Evolutionary conservation across 352 stramenopile genomes (phyloP).

Genomic region (Pythium phragmiticola): DNA sequence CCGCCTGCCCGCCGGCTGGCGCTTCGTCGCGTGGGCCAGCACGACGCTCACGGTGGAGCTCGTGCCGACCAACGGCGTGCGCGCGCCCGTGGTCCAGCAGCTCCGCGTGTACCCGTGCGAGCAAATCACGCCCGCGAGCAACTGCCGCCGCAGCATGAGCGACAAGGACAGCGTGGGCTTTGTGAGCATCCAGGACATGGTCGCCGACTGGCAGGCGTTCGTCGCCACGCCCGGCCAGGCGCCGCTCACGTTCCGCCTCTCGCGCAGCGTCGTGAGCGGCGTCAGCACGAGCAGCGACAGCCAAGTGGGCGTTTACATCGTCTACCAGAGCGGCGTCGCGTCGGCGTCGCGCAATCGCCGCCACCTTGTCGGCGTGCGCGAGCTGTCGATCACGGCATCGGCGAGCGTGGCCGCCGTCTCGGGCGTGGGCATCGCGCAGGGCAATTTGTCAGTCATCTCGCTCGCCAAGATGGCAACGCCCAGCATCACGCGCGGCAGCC

Average conservation of each 20-base stretch:
- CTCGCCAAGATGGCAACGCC: constrained; percentile 65
- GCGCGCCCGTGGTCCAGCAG: constrained; percentile 1
- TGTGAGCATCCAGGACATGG: constrained; percentile 59
- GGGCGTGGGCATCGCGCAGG: constrained; percentile 6
- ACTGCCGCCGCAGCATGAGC: constrained; percentile 37
- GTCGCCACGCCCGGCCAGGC: constrained; percentile 45
- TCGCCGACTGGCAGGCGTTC: constrained; percentile 48
- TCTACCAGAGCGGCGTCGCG: constrained; percentile 51
- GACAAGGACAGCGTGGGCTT: constrained; percentile 52
- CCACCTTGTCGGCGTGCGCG: constrained; percentile 27
- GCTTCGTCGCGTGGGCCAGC: constrained; percentile 67
- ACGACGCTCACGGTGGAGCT: constrained; percentile 55
- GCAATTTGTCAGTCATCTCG: constrained; percentile 43
- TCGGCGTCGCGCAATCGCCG: neutral
- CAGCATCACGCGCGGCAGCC: constrained; percentile 32
- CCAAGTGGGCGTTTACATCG: constrained; percentile 46
- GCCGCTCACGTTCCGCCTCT: constrained; percentile 56
- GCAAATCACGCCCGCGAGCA: constrained; percentile 43
- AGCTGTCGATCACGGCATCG: constrained; percentile 42
- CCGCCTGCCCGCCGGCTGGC: constrained; percentile 55
- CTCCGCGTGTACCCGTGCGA: constrained; percentile 47
- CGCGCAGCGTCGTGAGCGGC: constrained; percentile 65
- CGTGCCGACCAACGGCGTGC: neutral
- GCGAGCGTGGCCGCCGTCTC: constrained; percentile 13
- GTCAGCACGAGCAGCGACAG: constrained; percentile 20